Evolutionary conservation across 2,329 filamentous ascomycete species (phyloP), one percentile per base, ranked within the genome.

Genomic region (Colletotrichum sp.): DNA sequence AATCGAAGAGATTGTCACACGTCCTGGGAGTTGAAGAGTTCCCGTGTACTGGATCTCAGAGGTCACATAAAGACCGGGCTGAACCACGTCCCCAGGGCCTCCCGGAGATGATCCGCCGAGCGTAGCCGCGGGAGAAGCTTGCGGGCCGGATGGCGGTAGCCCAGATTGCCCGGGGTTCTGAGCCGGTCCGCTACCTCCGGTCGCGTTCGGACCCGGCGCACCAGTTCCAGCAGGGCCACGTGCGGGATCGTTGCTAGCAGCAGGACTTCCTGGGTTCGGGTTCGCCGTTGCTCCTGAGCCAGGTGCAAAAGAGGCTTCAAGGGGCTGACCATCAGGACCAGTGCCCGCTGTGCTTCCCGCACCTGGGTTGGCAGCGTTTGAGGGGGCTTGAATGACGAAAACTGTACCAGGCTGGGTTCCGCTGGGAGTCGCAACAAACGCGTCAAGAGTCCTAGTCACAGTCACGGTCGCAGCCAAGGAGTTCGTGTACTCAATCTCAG

Each of bases 321-420:
- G 43, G 10, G 43, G 43, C 9, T 48, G 18, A 48, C 43, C 43
- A 21, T 43, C 18, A 6, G 38, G 38, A 43, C 38, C 38, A 1
- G 38, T 43, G 16, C 16, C 38, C 0, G 28, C 5, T 12, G 56
- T 12, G 16, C 16, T 61, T n/a, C 16, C 30, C 5, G 58, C 26
- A n/a, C 58, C 58, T 5, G 55, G 26, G 26, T 34, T 24, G 5
- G 43, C 43, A 7, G 32, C 16, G 4, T 61, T 61, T 4, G 58
- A 32, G 9, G 58, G 58, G 7, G 58, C 58, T 9, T 32, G 26
- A 14, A 61, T 55, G 12, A 78, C 38, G 1, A 78, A n/a, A 2
- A 77, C 75, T 1, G 67, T 77, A 7, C 74, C 77, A 4, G 68
- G 61, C 5, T 30, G 56, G 2, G 69, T 74, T 14, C 75, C 76